Conservation (phyloP, 371 early-diverging fungal genomes). For the Apophysomyces sp. region DNA sequence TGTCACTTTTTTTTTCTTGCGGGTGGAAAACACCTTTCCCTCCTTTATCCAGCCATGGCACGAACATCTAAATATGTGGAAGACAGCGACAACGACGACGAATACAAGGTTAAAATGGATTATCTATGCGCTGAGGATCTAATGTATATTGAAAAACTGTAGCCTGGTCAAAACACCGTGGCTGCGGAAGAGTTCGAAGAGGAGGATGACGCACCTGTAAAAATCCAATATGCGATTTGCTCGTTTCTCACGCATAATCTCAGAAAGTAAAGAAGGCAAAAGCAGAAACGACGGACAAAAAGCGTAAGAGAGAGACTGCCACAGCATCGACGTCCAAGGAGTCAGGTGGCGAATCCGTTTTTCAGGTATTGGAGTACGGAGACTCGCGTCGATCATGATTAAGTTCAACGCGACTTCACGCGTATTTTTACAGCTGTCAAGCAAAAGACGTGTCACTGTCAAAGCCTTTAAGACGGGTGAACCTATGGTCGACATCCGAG, state of each 20-base stretch:
- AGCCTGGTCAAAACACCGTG: not conserved
- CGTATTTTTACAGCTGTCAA: slow-evolving; percentile 1
- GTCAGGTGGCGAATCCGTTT: not conserved
- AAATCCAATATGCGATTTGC: not conserved
- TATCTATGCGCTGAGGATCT: not conserved
- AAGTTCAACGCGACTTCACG: not conserved
- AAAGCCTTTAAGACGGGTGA: slow-evolving; percentile 7
- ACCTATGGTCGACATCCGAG: slow-evolving; percentile 17
- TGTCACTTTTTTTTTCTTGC: not conserved
- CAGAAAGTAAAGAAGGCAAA: not conserved
- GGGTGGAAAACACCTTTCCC: not conserved
- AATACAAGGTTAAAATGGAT: not conserved
- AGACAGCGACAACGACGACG: not conserved
- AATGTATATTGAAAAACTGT: not conserved
- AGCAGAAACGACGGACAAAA: not conserved
- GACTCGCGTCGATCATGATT: not conserved
- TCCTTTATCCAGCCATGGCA: not conserved
- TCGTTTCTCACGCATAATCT: not conserved
- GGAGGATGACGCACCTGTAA: not conserved
- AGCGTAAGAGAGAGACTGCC: not conserved
- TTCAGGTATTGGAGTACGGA: not conserved
- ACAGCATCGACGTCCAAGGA: not conserved
- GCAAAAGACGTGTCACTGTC: slow-evolving; percentile 9
- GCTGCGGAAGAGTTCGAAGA: not conserved
- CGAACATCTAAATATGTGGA: not conserved